Evolutionary conservation across 1,284 basidiomycete genomes (phyloP), one percentile per base, ranked within the genome.

Genomic region (Stereum hirsutum): DNA sequence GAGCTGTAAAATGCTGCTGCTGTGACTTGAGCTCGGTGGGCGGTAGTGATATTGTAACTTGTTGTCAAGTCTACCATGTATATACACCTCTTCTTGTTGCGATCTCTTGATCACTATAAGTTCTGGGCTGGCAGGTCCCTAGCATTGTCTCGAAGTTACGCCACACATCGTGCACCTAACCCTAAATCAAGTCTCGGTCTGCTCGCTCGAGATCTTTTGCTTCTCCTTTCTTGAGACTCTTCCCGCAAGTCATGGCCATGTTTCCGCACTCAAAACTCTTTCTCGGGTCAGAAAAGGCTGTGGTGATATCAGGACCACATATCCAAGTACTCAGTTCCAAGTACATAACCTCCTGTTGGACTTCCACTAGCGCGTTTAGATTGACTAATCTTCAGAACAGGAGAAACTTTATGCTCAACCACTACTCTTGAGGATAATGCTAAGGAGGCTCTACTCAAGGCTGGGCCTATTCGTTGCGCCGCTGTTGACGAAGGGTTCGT

Each of bases 391-490:
- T 46, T 42, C 58, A 84, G 81, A 49, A 75, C 70, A 43, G 81
- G 81, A 23, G 54, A 60, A 34, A 46, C 81, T n/a, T 54, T 74
- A 10, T 55, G 62, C 43, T 73, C 76, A 11, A 74, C 75, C 1
- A 46, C 61, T 11, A 56, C 54, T 4, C 50, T 62, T 2, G 46
- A 61, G 19, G 58, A 50, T 11, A 52, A 62, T 8, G 58, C 63
- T 21, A 60, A 63, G 37, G 59, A 61, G 3, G 55, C 50, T 2
- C 34, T 73, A 2, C 30, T 64, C 6, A 70, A 72, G 48, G 66
- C 73, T 3, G 79, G 78, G 0, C 72, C 80, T 3, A 66, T 92
- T 39, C 70, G 79, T 42, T 78, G 76, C 50, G 67, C 75, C 12
- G 77, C 76, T 1, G 60, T 84, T 8, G 72, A 75, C 51, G 41